phyloP scores from a whole-genome alignment of 257 asterid species.

The Ilex aquifolium region DNA sequence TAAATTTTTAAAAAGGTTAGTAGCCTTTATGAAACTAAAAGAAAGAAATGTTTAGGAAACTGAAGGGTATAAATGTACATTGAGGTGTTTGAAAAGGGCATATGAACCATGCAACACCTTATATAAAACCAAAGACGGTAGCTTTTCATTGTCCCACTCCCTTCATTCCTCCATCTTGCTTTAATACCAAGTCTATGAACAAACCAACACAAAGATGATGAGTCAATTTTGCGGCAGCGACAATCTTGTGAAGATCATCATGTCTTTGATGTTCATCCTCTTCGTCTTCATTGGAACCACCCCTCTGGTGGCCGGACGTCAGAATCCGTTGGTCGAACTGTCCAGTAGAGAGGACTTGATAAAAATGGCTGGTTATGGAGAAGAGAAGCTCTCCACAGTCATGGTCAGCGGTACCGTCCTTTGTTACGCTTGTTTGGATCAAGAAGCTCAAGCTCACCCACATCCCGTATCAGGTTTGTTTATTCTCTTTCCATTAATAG shows the following conservation, averaged over 20 bases:
- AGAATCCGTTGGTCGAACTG: conserved; percentile 24
- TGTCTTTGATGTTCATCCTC: conserved; percentile 2
- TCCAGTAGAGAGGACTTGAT: conserved; percentile 49
- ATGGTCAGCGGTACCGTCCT: conserved; percentile 35
- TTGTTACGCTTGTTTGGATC: conserved; percentile 18
- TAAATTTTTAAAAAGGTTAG: too few species aligned
- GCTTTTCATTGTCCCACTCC: conserved; percentile 42
- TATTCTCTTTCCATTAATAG: too few species aligned
- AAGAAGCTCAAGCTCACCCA: conserved; percentile 11
- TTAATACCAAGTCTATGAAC: conserved; percentile 32
- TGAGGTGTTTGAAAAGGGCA: conserved; percentile 36
- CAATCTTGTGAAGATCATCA: conserved; percentile 6
- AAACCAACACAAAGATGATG: conserved; percentile 21
- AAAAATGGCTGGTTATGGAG: conserved; percentile 76
- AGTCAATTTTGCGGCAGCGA: conserved; percentile 11
- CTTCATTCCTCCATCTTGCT: conserved; percentile 34
- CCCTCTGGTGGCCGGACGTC: not conserved
- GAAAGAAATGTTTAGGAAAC: not conserved
- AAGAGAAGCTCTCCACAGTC: conserved; percentile 66
- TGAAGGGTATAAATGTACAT: conserved; percentile 28
- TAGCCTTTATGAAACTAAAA: too few species aligned
- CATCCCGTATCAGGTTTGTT: conserved; percentile 36
- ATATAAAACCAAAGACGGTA: conserved; percentile 33
- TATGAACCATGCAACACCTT: conserved; percentile 41
- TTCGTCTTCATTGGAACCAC: conserved; percentile 8